phyloP scores from a whole-genome alignment of 2,329 filamentous ascomycete species.

The Aschersonia sp. region DNA sequence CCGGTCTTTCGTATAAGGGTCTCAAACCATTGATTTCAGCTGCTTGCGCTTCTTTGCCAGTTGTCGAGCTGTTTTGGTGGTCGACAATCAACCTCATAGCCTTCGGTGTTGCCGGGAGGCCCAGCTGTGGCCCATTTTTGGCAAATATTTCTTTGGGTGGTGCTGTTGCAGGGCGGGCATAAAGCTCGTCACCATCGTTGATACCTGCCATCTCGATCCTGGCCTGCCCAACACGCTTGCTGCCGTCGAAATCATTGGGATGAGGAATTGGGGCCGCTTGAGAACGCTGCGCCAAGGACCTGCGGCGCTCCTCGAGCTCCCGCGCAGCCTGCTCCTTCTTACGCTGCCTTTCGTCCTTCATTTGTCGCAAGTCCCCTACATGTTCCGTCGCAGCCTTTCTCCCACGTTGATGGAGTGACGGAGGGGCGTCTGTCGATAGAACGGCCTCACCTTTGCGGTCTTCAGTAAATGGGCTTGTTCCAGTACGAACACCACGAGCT shows the following conservation, averaged over 20 bases:
- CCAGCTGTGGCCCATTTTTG: constrained; percentile 41
- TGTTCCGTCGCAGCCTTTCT: constrained; percentile 29
- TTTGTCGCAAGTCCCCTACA: constrained; percentile 37
- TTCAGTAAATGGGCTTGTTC: too few species aligned
- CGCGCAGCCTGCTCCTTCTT: constrained; percentile 66
- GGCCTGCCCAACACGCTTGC: constrained; percentile 10
- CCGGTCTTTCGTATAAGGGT: constrained; percentile 22
- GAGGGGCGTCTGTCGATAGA: too few species aligned
- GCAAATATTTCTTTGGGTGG: constrained; percentile 39
- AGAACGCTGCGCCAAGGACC: constrained; percentile 68
- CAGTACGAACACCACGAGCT: too few species aligned
- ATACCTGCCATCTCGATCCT: constrained; percentile 29
- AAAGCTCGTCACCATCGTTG: constrained; percentile 26
- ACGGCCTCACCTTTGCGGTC: too few species aligned
- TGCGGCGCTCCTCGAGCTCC: constrained; percentile 76
- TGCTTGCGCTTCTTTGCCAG: constrained; percentile 28
- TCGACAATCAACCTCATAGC: constrained; percentile 76
- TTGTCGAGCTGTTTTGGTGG: constrained; percentile 30
- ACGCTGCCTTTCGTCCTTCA: constrained; percentile 45
- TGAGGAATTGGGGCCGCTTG: constrained; percentile 70
- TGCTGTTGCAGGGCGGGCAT: constrained; percentile 51
- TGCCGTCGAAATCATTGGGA: constrained; percentile 37
- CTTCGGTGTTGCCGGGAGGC: constrained; percentile 80
- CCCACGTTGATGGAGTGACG: constrained; percentile 14
- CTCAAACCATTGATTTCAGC: constrained; percentile 37